These are phyloP conservation scores for Neurospora sp. DNA, from an alignment of 495 filamentous ascomycete species.

Conservation along the genomic window DNA sequence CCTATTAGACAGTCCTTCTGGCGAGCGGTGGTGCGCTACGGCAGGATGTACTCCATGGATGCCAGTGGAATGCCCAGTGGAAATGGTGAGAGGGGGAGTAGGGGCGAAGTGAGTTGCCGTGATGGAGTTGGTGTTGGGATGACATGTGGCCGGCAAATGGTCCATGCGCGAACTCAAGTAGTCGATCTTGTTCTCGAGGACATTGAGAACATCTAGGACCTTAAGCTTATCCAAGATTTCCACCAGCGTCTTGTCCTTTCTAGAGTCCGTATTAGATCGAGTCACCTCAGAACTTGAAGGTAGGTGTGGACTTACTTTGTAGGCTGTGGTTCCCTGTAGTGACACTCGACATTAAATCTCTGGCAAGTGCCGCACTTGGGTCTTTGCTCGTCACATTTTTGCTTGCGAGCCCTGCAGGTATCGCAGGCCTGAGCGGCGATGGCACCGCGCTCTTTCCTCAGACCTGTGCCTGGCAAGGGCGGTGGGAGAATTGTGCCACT, in stretches of 20 bases:
- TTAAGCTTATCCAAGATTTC: conserved; percentile 49
- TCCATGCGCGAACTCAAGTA: conserved; percentile 15
- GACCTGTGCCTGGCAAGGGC: conserved; percentile 2
- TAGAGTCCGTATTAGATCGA: conserved; percentile 18
- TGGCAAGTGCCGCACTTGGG: conserved; percentile 61
- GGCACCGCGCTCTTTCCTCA: conserved; percentile 36
- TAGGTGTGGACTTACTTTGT: conserved; percentile 46
- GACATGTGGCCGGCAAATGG: conserved; percentile 15
- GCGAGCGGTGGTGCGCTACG: not conserved
- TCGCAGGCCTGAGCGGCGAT: conserved; percentile 57
- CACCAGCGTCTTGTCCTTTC: conserved; percentile 52
- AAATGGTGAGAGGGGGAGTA: not conserved
- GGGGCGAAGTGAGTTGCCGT: not conserved
- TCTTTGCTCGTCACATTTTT: conserved; percentile 82
- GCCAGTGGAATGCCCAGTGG: not conserved
- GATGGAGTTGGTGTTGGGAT: not conserved
- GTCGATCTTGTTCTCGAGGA: conserved; percentile 42
- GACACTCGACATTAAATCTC: conserved; percentile 42
- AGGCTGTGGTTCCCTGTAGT: conserved; percentile 50
- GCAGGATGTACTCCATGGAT: conserved; percentile 5
- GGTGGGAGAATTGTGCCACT: conserved; percentile 1
- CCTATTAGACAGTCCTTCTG: not conserved
- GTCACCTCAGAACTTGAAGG: not conserved
- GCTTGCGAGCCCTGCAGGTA: conserved; percentile 76
- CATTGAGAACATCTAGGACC: conserved; percentile 5